phyloP scores from a whole-genome alignment of 352 stramenopile genomes.

The Elongisporangium prolatum region DNA sequence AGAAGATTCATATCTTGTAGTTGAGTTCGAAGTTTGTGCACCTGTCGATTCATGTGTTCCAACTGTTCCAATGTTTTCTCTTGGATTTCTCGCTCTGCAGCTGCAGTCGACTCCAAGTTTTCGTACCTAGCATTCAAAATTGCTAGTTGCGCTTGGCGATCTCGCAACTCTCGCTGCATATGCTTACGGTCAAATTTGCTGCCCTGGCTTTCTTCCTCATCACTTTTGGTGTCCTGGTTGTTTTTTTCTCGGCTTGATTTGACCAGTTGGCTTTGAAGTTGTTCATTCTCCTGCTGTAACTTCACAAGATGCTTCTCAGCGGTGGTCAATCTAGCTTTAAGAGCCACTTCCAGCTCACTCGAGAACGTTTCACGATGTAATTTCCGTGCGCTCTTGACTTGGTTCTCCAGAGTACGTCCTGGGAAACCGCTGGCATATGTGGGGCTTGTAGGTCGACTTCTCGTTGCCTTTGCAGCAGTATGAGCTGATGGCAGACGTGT shows the following conservation, averaged over 20 bases:
- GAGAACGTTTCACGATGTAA: slow-evolving; percentile 47
- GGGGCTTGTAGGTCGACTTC: neutral
- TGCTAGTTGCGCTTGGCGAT: slow-evolving; percentile 74
- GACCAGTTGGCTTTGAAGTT: slow-evolving; percentile 22
- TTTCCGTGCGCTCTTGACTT: slow-evolving; percentile 41
- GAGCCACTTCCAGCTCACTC: slow-evolving; percentile 52
- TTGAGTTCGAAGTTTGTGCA: slow-evolving; percentile 84
- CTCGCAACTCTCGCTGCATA: slow-evolving; percentile 68
- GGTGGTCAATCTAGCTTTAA: slow-evolving; percentile 67
- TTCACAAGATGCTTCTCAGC: slow-evolving; percentile 70
- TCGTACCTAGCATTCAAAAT: slow-evolving; percentile 89
- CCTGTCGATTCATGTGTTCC: slow-evolving; percentile 89
- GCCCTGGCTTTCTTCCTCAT: slow-evolving; percentile 19
- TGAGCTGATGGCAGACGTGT: slow-evolving; percentile 9
- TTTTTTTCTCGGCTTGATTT: slow-evolving; percentile 29
- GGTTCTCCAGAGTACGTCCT: slow-evolving; percentile 26
- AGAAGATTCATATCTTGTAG: slow-evolving; percentile 75
- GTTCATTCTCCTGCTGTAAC: slow-evolving; percentile 66
- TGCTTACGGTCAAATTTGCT: slow-evolving; percentile 40
- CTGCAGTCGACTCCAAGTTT: slow-evolving; percentile 78
- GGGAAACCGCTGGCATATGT: slow-evolving; percentile 15
- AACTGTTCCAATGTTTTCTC: slow-evolving; percentile 85
- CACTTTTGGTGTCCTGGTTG: slow-evolving; percentile 19
- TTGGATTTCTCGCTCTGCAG: slow-evolving; percentile 85
- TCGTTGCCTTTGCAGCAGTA: slow-evolving; percentile 16